These are phyloP conservation scores for Fusarium continuum DNA, from an alignment of 2,329 filamentous ascomycete species.

Conservation along the genomic window DNA sequence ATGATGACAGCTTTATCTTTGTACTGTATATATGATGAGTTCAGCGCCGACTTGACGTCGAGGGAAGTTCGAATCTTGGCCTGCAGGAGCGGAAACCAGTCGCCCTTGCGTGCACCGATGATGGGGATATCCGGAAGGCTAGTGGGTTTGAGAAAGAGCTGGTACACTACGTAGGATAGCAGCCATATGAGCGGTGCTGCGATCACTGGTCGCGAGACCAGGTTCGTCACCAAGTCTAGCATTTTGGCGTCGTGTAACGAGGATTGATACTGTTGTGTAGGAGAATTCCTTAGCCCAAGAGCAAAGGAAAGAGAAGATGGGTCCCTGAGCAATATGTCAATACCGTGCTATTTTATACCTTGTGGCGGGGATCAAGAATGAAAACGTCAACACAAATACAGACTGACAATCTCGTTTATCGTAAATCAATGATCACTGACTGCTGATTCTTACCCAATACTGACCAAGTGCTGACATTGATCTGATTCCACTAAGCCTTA, in stretches of 20 bases:
- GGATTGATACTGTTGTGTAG: too few relatives aligned
- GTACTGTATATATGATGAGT: not conserved
- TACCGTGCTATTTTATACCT: too few relatives aligned
- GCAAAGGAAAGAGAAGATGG: too few relatives aligned
- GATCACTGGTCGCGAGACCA: not conserved
- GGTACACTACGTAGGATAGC: not conserved
- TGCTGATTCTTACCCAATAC: too few relatives aligned
- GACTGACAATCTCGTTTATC: too few relatives aligned
- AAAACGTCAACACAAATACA: too few relatives aligned
- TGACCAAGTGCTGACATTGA: too few relatives aligned
- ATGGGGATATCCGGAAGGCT: not conserved
- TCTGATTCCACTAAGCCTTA: too few relatives aligned
- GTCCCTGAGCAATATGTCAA: too few relatives aligned
- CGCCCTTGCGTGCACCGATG: not conserved
- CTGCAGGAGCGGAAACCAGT: constrained; percentile 14
- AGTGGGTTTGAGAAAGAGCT: not conserved
- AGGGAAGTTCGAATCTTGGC: not conserved
- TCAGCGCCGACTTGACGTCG: not conserved
- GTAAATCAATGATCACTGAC: too few relatives aligned
- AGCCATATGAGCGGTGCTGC: not conserved
- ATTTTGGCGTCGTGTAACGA: not conserved
- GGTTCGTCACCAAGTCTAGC: not conserved
- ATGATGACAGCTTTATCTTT: not conserved
- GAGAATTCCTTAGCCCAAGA: too few relatives aligned
- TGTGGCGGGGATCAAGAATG: too few relatives aligned